phyloP scores from a whole-genome alignment of 257 asterid genomes.

The Haberlea rhodopensis region DNA sequence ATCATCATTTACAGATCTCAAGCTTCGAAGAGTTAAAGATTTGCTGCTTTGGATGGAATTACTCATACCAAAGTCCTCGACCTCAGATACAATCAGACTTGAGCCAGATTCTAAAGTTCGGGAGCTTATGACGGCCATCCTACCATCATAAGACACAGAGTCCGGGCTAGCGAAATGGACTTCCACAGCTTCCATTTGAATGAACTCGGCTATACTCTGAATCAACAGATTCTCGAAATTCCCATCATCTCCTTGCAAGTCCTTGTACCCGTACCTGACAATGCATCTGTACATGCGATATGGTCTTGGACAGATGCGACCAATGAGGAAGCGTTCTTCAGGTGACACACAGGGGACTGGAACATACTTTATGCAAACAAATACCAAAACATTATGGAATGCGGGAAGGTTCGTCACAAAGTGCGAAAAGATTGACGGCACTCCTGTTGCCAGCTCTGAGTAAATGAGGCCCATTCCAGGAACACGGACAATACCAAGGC shows the following conservation, averaged over 20 bases:
- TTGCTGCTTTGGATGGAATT: slow-evolving; percentile 64
- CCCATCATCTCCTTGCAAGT: slow-evolving; percentile 74
- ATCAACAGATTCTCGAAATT: slow-evolving; percentile 77
- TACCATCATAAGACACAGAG: slow-evolving; percentile 65
- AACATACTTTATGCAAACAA: slow-evolving; percentile 84
- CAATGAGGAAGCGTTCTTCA: slow-evolving; percentile 91
- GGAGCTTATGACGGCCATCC: slow-evolving; percentile 94
- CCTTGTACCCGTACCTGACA: slow-evolving; percentile 91
- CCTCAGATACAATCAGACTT: slow-evolving; percentile 45
- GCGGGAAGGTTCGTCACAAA: slow-evolving; percentile 96
- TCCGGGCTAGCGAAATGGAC: slow-evolving; percentile 71
- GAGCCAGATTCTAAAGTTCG: slow-evolving; percentile 41
- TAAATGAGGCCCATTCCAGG: slow-evolving; percentile 92
- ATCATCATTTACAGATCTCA: slow-evolving; percentile 68
- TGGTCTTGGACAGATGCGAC: slow-evolving; percentile 88
- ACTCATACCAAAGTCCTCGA: slow-evolving; percentile 34
- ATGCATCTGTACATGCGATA: slow-evolving; percentile 96
- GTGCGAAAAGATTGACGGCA: slow-evolving; percentile 87
- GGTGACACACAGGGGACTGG: slow-evolving; percentile 82
- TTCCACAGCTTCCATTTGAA: slow-evolving; percentile 89
- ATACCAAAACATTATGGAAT: slow-evolving; percentile 79
- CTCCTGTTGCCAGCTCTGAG: slow-evolving; percentile 91
- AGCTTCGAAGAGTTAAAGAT: slow-evolving; percentile 64
- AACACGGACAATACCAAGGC: slow-evolving; percentile 93
- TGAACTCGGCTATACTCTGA: slow-evolving; percentile 87